Conservation (phyloP, 768 basidiomycete species). For the Punctularia strigosozonata region DNA sequence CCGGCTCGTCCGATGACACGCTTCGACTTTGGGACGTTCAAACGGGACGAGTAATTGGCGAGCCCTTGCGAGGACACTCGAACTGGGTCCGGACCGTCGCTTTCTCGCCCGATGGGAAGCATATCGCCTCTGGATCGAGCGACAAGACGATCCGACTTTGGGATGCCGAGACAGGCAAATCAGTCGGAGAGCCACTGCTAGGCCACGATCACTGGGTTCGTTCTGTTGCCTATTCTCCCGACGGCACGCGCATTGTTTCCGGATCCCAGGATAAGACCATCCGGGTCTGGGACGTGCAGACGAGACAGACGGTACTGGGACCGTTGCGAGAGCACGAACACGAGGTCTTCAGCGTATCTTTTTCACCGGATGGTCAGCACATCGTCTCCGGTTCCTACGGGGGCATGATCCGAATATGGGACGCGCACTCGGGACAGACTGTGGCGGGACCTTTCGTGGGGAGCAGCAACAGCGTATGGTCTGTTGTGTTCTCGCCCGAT, state of each 20-base stretch:
- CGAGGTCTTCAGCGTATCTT: not conserved
- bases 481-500: conserved; percentile 10
- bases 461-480: no score
- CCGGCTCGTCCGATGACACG: not conserved
- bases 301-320: no score
- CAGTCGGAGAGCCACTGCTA: no score
- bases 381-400: not conserved
- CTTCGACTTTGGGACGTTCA: not conserved
- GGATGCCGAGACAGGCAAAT: no score
- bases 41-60: no score
- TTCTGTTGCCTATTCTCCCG: conserved; percentile 8
- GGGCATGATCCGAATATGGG: not conserved
- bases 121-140: no score
- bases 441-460: no score
- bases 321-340: not conserved
- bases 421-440: conserved; percentile 8
- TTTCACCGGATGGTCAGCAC: not conserved
- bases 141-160: no score
- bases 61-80: no score
- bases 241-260: conserved; percentile 7
- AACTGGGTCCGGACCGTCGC: no score
- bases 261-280: conserved; percentile 7
- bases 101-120: no score
- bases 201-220: conserved; percentile 5
- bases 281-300: conserved; percentile 7